Percentiles rank a stretch among this genome's conserved stretches.
Evolutionary conservation across 2,329 filamentous ascomycete species (phyloP).

Genomic region (Neoascochyta sp.): DNA sequence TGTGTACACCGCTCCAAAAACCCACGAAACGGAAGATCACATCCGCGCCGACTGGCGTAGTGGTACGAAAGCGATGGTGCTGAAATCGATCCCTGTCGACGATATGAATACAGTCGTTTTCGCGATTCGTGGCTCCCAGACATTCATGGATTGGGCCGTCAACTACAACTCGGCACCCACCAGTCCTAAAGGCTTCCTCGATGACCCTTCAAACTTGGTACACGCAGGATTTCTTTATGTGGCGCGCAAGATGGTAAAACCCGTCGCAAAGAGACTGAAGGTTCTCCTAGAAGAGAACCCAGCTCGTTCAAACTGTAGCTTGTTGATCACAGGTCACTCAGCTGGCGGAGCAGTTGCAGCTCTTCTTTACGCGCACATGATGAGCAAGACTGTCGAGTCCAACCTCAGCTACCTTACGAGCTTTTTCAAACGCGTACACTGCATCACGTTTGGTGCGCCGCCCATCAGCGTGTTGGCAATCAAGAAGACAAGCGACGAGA

Average conservation of each 20-base stretch:
- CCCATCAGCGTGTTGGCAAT: conserved; percentile 71
- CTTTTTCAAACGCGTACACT: conserved; percentile 75
- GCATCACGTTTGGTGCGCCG: conserved; percentile 80
- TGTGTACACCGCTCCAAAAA: conserved; percentile 60
- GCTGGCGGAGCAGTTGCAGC: conserved; percentile 81
- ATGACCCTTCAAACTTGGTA: conserved; percentile 72
- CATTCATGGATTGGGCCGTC: conserved; percentile 81
- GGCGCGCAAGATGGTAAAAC: conserved; percentile 68
- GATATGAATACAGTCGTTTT: conserved; percentile 76
- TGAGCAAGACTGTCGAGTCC: conserved; percentile 58
- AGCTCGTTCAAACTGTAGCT: conserved; percentile 58
- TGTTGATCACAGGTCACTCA: conserved; percentile 82
- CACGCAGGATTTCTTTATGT: conserved; percentile 77
- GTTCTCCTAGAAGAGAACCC: conserved; percentile 70
- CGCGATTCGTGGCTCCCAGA: conserved; percentile 75
- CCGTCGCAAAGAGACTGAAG: conserved; percentile 67
- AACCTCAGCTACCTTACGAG: conserved; percentile 67
- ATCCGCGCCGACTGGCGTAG: conserved; percentile 67
- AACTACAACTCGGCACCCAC: conserved; percentile 70
- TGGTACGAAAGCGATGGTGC: conserved; percentile 81
- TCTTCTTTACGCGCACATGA: conserved; percentile 78
- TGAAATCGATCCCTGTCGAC: conserved; percentile 77
- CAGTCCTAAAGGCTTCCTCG: conserved; percentile 66
- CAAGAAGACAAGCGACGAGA: conserved; percentile 49
- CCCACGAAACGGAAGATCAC: conserved; percentile 63